phyloP scores from a whole-genome alignment of 208 protist species.

The Crithidia bombi region DNA sequence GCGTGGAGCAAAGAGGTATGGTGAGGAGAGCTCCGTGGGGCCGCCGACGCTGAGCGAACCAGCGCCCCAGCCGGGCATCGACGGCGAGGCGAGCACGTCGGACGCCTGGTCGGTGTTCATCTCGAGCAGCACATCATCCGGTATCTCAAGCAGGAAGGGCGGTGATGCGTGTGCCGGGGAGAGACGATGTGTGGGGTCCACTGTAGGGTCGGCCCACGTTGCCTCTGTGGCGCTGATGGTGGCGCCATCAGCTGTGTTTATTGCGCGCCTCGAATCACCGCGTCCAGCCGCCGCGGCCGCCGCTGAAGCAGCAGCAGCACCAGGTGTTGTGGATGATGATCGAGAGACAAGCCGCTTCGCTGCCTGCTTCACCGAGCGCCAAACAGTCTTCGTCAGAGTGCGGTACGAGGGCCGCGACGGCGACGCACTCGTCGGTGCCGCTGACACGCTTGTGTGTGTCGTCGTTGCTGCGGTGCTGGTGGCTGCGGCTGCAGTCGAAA shows the following conservation, averaged over 20 bases:
- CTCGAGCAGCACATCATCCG: slow-evolving; percentile 30
- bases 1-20: neutral
- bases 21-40: neutral
- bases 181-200: neutral
- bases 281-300: no score
- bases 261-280: neutral
- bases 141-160: slow-evolving; percentile 33
- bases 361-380: slow-evolving; percentile 31
- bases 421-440: neutral
- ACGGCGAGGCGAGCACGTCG: slow-evolving; percentile 8
- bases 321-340: neutral
- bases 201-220: neutral
- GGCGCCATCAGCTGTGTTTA: no score
- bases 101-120: slow-evolving; percentile 7
- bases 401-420: slow-evolving; percentile 11
- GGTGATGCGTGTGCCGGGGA: slow-evolving; percentile 10
- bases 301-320: neutral
- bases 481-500: neutral
- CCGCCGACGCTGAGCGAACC: slow-evolving; percentile 13
- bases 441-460: slow-evolving; percentile 1
- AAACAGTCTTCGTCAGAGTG: slow-evolving; percentile 26
- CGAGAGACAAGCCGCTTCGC: slow-evolving; percentile 18
- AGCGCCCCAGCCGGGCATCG: slow-evolving; percentile 12
- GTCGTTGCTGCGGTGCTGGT: neutral
- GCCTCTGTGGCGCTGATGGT: neutral